phyloP scores from a whole-genome alignment of 495 filamentous ascomycete species.

The Tuber aestivum region DNA sequence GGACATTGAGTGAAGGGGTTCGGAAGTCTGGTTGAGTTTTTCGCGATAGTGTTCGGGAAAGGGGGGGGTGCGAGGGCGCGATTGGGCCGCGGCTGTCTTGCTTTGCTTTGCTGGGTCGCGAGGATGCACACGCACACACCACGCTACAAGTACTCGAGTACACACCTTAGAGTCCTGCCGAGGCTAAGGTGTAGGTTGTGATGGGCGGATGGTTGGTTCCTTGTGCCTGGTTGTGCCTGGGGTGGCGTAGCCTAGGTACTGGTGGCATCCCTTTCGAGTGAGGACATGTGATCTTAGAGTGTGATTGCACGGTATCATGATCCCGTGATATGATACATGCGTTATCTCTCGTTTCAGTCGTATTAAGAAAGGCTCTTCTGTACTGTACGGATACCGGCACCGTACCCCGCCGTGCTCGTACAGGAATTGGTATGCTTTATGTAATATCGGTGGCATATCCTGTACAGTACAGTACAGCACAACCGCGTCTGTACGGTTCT shows the following conservation, averaged over 20 bases:
- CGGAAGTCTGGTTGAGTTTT: background rate
- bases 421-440: background rate
- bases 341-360: too few species aligned
- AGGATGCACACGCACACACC: background rate
- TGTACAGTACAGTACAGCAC: too few species aligned
- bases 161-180: too few species aligned
- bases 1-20: constrained; percentile 28
- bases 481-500: too few species aligned
- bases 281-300: background rate
- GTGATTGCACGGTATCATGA: background rate
- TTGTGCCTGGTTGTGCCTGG: background rate
- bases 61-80: constrained; percentile 25
- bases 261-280: background rate
- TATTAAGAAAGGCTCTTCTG: background rate
- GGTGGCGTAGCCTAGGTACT: background rate
- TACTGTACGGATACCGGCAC: too few species aligned
- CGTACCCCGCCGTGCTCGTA: background rate
- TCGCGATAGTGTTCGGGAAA: constrained; percentile 12
- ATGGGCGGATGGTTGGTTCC: background rate
- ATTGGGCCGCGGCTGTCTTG: constrained; percentile 25
- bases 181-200: background rate
- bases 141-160: background rate
- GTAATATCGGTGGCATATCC: background rate
- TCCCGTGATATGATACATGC: too few species aligned
- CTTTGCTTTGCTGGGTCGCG: background rate